Conservation (phyloP, 2,329 filamentous ascomycete genomes). For the Sporothrix luriei region DNA sequence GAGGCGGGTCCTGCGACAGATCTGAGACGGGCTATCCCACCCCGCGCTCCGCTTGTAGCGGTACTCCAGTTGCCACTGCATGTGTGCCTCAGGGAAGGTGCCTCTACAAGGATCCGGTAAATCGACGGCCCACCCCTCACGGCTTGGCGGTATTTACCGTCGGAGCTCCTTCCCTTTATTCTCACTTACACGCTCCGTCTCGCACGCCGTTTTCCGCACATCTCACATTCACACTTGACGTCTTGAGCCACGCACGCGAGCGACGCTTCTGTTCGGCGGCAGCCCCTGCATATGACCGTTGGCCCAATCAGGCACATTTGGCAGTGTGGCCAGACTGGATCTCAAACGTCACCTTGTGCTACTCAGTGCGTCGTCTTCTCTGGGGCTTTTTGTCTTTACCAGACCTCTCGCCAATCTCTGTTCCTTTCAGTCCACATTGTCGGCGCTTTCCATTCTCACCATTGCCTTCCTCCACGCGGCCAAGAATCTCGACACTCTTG, state of each 20-base stretch:
- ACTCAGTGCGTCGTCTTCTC: not conserved
- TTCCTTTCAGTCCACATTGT: too few relatives aligned
- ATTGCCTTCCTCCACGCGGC: not conserved
- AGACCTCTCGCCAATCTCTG: too few relatives aligned
- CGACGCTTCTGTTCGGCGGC: conserved; percentile 4
- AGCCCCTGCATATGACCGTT: conserved; percentile 33
- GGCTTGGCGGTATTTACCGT: conserved; percentile 20
- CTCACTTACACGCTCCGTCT: conserved; percentile 17
- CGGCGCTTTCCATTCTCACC: conserved; percentile 7
- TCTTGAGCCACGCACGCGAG: not conserved
- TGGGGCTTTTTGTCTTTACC: too few relatives aligned
- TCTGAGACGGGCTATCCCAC: conserved; percentile 31
- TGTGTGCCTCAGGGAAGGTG: not conserved
- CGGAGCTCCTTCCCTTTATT: conserved; percentile 32
- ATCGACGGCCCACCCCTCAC: conserved; percentile 24
- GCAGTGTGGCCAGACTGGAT: conserved; percentile 13
- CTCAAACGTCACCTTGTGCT: conserved; percentile 28
- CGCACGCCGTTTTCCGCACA: not conserved
- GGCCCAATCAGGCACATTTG: conserved; percentile 31
- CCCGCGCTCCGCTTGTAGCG: conserved; percentile 27
- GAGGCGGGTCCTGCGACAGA: conserved; percentile 46
- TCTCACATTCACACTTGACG: not conserved
- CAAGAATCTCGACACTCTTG: not conserved
- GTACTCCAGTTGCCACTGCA: not conserved
- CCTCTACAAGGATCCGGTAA: conserved; percentile 23